Conservation (phyloP, 2,329 filamentous ascomycete genomes). For the Trichophyton mentagrophytes region DNA sequence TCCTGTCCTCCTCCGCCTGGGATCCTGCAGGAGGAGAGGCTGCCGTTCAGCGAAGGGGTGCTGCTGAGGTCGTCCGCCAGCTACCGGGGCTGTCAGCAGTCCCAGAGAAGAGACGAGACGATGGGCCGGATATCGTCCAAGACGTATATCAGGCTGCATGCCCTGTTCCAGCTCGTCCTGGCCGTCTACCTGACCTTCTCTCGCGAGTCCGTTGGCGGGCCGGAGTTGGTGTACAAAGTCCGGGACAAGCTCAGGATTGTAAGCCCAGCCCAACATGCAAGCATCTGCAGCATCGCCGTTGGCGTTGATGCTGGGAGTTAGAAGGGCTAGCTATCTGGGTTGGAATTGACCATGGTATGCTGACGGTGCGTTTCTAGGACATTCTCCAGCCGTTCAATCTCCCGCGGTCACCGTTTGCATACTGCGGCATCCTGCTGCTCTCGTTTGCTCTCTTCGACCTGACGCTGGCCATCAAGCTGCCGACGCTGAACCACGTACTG, state of each 20-base stretch:
- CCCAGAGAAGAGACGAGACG: constrained; percentile 16
- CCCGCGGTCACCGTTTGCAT: constrained; percentile 54
- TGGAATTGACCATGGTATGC: background rate
- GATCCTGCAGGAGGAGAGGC: background rate
- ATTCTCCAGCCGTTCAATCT: constrained; percentile 54
- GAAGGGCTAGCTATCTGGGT: background rate
- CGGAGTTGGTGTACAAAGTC: constrained; percentile 65
- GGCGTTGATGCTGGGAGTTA: background rate
- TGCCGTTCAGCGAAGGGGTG: no score
- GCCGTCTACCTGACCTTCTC: constrained; percentile 71
- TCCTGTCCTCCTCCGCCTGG: background rate
- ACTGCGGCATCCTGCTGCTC: constrained; percentile 57
- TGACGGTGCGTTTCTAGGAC: constrained; percentile 18
- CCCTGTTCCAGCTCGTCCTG: constrained; percentile 71
- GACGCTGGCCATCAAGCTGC: constrained; percentile 43
- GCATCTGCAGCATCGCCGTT: background rate
- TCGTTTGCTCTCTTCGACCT: constrained; percentile 54
- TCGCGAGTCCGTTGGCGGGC: constrained; percentile 60
- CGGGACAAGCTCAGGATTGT: constrained; percentile 77
- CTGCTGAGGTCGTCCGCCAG: background rate
- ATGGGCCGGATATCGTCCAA: constrained; percentile 76
- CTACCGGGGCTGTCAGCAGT: background rate
- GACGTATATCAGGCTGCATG: constrained; percentile 68
- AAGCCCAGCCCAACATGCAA: constrained; percentile 13
- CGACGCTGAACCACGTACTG: constrained; percentile 54